Base-by-base conservation (phyloP, 768 basidiomycete species). In the Phylloporus sp. region DNA sequence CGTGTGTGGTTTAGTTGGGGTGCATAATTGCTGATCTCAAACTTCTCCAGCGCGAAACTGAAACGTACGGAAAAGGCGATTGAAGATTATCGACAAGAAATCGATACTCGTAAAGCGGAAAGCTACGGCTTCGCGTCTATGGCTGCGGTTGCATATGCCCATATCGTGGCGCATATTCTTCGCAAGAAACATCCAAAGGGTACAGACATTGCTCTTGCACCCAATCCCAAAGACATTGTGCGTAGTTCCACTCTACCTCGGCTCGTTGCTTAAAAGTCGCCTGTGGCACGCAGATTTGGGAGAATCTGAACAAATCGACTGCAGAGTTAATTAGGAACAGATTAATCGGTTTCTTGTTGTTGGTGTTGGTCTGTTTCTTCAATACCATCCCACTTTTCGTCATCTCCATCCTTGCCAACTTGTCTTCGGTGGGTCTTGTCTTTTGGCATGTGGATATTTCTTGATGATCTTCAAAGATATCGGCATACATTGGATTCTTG, bases 41-140 rank as follows among this genome's bases (percentile, higher is more conserved):
- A 2, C 29, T 34, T 54, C 20, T 49, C 32, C 49, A 77, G 75
- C 40, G 70, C 69, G 13, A 80, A 74, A 53, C 68, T 80, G 20
- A 65, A 62, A 61, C 81, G 84, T 16, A 86, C 90, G 2, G 90
- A 95, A 64, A 75, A 74, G 23, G 81, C 84, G 1, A 85, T 91
- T 24, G 83, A 89, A 54, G 79, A 83, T 47, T 84, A 85, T 58
- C 85, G 95, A 9, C 72, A 72, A 22, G 79, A 86, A 57, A 88
- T 86, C 50, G 85, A 83, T 64, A 77, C 73, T 32, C 85, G 79
- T 58, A 91, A 82, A 71, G 80, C 92, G 5, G 92, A 95, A 72
- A 91, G 81, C 61, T 94, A 93, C 70, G 92, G 92, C 2, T 95
- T 95, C 66, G 92, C 91, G 0, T 91, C 88, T 36, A 86, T 94